Evolutionary conservation across 441 rosid genomes (phyloP), one percentile per base, ranked within the genome.

Genomic region (Populus trichocarpa): DNA sequence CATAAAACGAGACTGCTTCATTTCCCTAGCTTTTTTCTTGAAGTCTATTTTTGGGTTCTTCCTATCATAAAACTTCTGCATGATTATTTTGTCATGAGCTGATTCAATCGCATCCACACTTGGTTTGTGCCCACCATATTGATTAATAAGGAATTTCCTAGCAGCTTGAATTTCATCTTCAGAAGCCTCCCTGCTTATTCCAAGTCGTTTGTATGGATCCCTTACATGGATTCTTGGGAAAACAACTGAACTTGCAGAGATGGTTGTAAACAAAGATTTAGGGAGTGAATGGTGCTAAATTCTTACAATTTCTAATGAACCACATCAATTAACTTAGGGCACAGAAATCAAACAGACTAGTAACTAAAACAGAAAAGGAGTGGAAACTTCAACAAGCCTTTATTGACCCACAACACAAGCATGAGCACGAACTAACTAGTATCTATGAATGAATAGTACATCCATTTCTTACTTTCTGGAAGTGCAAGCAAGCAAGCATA

Each of bases 121-220:
- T 25, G 97, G 98, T 79, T 90, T 93, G 80, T 96, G 99, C 68
- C 93, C 93, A 0, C 88, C 88, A 78, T 91, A 93, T 83, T 88
- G 91, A 74, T 90, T 89, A 76, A 96, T 83, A 65, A 96, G 97
- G 84, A 90, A 96, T 86, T 89, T 93, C 81, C 98, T 89, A 18
- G 98, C 99, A 0, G 87, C 96, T 81, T 93, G 98, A 86, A 96
- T 92, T 89, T 96, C 99, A 59, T 92, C 95, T 78, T 93, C 98
- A 9, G 96, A 90, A 25, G 98, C 99, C 85, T 93, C 98, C 79
- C 79, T 78, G 89, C 98, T 94, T 85, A 94, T 90, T 79, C 98
- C 99, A 77, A 96, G 95, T 76, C 98, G 90, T 83, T 89, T 96
- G 85, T 93, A 93, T 8, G 98, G 97, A 75, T 94, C 98, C 80